Percentiles rank a stretch among this genome's conserved stretches.
These are phyloP conservation scores for Lepraria neglecta DNA, from an alignment of 495 filamentous ascomycete genomes.

Conservation along the genomic window DNA sequence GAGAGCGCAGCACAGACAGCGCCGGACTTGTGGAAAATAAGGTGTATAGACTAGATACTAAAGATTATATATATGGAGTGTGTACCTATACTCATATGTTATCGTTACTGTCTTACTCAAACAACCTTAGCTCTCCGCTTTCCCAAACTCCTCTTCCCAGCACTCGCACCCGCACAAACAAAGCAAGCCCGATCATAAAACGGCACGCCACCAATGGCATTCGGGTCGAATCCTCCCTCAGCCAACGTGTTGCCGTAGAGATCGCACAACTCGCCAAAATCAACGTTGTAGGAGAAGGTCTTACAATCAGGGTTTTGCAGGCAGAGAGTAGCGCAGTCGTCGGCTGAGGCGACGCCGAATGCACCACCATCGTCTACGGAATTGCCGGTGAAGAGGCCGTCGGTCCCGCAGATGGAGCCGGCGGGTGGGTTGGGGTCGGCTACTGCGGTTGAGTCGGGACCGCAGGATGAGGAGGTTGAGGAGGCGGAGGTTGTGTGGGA, in stretches of 20 bases:
- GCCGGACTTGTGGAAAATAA: no score
- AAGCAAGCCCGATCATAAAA: slow-evolving; percentile 8
- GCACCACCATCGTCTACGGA: background rate
- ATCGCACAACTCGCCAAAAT: slow-evolving; percentile 6
- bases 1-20: no score
- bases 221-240: background rate
- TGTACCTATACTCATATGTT: background rate
- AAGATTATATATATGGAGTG: background rate
- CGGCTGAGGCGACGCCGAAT: background rate
- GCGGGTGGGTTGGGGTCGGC: background rate
- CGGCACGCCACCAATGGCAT: background rate
- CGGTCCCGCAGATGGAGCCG: background rate
- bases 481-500: background rate
- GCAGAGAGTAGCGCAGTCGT: background rate
- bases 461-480: background rate
- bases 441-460: background rate
- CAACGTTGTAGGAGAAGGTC: slow-evolving; percentile 7
- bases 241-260: slow-evolving; percentile 2
- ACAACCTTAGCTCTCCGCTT: background rate
- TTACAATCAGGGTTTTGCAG: background rate
- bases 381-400: background rate
- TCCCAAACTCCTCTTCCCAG: no score
- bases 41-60: slow-evolving; percentile 5
- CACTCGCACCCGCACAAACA: background rate
- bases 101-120: no score